phyloP scores from a whole-genome alignment of 2,329 filamentous ascomycete species.

The Pyrenochaeta sp. region DNA sequence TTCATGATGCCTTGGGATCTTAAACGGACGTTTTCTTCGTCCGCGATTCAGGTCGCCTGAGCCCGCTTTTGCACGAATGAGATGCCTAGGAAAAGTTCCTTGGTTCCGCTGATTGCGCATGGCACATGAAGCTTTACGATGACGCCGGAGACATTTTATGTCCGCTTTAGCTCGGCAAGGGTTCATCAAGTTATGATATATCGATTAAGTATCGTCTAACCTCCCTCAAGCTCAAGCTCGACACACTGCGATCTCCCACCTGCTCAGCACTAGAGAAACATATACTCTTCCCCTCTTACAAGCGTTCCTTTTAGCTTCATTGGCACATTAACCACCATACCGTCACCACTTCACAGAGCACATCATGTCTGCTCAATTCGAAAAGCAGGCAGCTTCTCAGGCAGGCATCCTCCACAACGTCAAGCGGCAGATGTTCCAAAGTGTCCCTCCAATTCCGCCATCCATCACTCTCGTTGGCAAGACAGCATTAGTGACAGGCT shows the following conservation, averaged over 20 bases:
- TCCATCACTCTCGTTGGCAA: slow-evolving; percentile 7
- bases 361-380: not conserved
- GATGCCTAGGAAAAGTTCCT: not conserved
- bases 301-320: not conserved
- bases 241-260: too few relatives aligned
- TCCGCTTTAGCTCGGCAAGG: not conserved
- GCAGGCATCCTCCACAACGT: not conserved
- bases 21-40: not conserved
- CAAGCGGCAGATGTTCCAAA: not conserved
- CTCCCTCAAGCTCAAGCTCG: too few relatives aligned
- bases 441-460: not conserved
- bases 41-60: not conserved
- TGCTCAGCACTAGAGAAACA: not conserved
- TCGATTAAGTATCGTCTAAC: not conserved
- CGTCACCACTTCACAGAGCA: not conserved
- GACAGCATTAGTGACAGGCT: slow-evolving; percentile 40
- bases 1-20: not conserved
- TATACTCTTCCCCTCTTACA: not conserved
- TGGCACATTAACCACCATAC: not conserved
- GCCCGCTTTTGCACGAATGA: not conserved
- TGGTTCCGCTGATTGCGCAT: not conserved
- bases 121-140: not conserved
- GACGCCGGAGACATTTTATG: not conserved
- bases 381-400: not conserved
- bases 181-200: not conserved